Conservation (phyloP, 805 yeast genomes). For the Hanseniaspora nectarophila region DNA sequence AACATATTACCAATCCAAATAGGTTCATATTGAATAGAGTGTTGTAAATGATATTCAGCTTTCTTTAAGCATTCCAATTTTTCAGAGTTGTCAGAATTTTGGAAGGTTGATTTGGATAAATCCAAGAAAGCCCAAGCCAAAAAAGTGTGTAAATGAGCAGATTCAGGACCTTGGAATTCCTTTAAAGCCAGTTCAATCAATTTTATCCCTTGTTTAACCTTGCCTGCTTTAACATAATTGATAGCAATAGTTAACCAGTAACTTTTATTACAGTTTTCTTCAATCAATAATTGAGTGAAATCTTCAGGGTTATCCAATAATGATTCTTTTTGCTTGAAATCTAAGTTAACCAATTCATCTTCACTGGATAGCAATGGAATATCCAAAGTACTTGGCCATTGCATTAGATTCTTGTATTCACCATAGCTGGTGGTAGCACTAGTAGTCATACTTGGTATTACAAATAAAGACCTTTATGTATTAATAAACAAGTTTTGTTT, state of each 20-base stretch:
- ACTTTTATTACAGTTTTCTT: conserved; percentile 62
- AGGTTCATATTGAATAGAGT: conserved; percentile 38
- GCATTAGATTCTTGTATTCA: conserved; percentile 17
- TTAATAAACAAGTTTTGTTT: background rate
- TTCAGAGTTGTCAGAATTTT: conserved; percentile 17
- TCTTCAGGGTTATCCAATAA: conserved; percentile 69
- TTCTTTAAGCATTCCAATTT: conserved; percentile 27
- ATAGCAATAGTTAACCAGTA: conserved; percentile 78
- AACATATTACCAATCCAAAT: conserved; percentile 41
- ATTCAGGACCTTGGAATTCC: conserved; percentile 25
- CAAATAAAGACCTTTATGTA: background rate
- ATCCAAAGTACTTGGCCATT: conserved; percentile 29
- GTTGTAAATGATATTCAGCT: conserved; percentile 38
- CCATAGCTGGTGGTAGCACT: conserved; percentile 19
- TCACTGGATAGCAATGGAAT: conserved; percentile 68
- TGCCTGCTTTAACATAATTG: conserved; percentile 59
- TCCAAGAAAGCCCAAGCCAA: conserved; percentile 62
- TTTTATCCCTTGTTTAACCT: conserved; percentile 48
- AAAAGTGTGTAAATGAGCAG: conserved; percentile 48
- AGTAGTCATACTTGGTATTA: background rate
- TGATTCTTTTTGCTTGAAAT: conserved; percentile 38
- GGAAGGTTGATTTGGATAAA: conserved; percentile 28
- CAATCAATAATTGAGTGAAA: conserved; percentile 70
- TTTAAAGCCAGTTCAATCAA: conserved; percentile 52
- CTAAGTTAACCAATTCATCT: conserved; percentile 70